These are phyloP conservation scores for Penstemon eatonii DNA, from an alignment of 257 asterid genomes.

Conservation along the genomic window DNA sequence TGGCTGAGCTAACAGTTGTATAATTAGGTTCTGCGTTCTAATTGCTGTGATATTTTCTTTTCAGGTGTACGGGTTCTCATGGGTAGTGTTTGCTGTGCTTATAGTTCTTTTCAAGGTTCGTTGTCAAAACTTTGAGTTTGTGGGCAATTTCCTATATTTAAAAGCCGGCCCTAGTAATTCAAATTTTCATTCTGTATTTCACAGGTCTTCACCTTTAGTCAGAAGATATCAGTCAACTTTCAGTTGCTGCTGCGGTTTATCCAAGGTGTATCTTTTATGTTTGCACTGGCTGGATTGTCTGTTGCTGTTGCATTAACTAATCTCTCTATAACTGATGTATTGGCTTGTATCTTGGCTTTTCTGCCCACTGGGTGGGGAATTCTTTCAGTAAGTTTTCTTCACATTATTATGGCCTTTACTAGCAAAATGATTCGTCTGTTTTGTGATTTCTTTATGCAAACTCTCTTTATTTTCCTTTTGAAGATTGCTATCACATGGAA, in stretches of 20 bases:
- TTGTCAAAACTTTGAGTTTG: slow-evolving; percentile 18
- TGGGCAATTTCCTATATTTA: not conserved
- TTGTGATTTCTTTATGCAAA: not conserved
- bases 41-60: slow-evolving; percentile 20
- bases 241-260: slow-evolving; percentile 90
- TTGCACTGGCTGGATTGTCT: slow-evolving; percentile 77
- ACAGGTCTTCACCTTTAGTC: slow-evolving; percentile 97
- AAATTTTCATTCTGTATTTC: slow-evolving; percentile 27
- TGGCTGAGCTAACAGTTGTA: not conserved
- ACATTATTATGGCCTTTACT: not conserved
- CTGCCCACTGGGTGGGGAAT: slow-evolving; percentile 99
- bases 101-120: slow-evolving; percentile 89
- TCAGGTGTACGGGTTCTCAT: slow-evolving; percentile 87
- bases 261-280: slow-evolving; percentile 80
- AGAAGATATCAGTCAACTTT: slow-evolving; percentile 93
- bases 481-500: slow-evolving; percentile 94
- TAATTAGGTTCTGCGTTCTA: slow-evolving; percentile 3
- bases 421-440: no score
- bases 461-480: not conserved
- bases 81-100: slow-evolving; percentile 83
- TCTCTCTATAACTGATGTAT: slow-evolving; percentile 67
- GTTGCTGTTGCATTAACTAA: slow-evolving; percentile 64
- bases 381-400: slow-evolving; percentile 68
- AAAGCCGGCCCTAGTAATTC: slow-evolving; percentile 13
- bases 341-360: slow-evolving; percentile 89